Base-by-base conservation (phyloP, 1,284 basidiomycete species). In the Mycena sp. region DNA sequence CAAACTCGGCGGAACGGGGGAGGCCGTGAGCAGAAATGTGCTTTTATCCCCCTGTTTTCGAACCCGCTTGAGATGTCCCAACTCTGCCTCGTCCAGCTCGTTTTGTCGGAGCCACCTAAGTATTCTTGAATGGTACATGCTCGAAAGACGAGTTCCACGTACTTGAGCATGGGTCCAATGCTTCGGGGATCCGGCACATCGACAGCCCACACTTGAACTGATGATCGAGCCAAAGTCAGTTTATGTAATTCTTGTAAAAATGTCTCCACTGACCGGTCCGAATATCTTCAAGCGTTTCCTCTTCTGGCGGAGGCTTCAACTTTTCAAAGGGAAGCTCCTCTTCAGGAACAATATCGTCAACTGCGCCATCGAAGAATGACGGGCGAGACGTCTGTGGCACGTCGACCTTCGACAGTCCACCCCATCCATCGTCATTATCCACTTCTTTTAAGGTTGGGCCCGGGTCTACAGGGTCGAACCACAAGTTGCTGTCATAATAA, bases 121-220 rank as follows among this genome's bases (percentile, higher is more conserved):
- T 29, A 28, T 30, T 21, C 14, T 16, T 3, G 17, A 21, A 17
- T 16, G n/a, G n/a, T n/a, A n/a, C n/a, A n/a, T n/a, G n/a, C n/a
- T n/a, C n/a, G n/a, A n/a, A n/a, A n/a, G n/a, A n/a, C n/a, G n/a
- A n/a, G n/a, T n/a, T n/a, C n/a, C n/a, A 76, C 84, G 57, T 72
- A 93, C 92, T 85, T 89, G 10, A 95, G 80, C 75, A 93, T 81
- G 1, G 80, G 73, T 6, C 86, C 83, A 23, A 88, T 90, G 61
- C 88, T 76, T 45, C 82, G 84, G 17, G 84, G 83, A 67, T 93
- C 86, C 0, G 85, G 83, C n/a, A 97, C 85, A 70, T 95, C 90
- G n/a, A 95, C 87, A 9, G 88, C 90, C 94, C 95, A 98, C 46
- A 90, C 90, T 38, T 87, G 79, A 51, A 90, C 88, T 87, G 66